Conservation (phyloP, 805 yeast genomes). For the Saccharomycopsis fibuligera region DNA sequence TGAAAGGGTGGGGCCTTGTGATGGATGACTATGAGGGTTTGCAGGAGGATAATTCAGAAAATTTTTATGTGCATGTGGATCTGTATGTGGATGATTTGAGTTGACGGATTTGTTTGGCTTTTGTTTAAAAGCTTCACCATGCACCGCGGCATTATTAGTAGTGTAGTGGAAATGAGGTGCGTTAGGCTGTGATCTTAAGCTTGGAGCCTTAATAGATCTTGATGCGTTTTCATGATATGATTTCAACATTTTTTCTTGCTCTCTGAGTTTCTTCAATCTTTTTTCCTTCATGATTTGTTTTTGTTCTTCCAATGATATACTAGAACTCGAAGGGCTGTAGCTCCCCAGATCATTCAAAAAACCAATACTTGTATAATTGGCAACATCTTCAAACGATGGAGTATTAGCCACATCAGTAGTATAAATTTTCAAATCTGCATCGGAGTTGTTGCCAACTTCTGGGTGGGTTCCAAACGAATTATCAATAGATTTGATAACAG, state of each 20-base stretch:
- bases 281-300: slow-evolving; percentile 8
- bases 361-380: not conserved
- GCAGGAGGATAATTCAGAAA: too few relatives aligned
- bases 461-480: not conserved
- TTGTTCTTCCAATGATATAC: slow-evolving; percentile 3
- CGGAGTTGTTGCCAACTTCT: not conserved
- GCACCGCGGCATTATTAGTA: not conserved
- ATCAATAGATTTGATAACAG: not conserved
- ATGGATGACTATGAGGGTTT: too few relatives aligned
- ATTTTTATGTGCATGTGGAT: too few relatives aligned
- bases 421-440: not conserved
- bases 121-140: too few relatives aligned
- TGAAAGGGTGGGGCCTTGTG: too few relatives aligned
- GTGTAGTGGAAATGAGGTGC: not conserved
- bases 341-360: too few relatives aligned
- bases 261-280: slow-evolving; percentile 11
- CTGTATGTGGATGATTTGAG: not conserved
- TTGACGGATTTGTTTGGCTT: not conserved
- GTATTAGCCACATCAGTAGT: not conserved
- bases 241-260: slow-evolving; percentile 4
- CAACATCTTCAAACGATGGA: not conserved
- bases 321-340: not conserved
- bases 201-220: not conserved
- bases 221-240: slow-evolving; percentile 3
- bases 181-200: not conserved